phyloP scores from a whole-genome alignment of 2,329 filamentous ascomycete genomes.

The Emergomyces orientalis region DNA sequence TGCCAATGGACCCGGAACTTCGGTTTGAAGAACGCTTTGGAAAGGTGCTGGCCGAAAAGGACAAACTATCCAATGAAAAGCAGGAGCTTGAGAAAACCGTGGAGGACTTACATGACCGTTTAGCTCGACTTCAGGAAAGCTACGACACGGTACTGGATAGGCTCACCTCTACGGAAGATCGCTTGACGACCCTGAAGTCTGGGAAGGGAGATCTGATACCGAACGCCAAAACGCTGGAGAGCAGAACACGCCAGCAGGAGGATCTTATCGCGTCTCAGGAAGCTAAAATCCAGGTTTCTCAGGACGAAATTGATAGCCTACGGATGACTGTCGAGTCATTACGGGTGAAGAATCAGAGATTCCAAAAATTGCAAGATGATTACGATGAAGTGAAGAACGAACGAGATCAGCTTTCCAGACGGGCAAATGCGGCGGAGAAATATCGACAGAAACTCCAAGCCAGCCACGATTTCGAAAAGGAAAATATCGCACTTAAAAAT shows the following conservation, averaged over 20 bases:
- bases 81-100: slow-evolving; percentile 40
- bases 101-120: slow-evolving; percentile 48
- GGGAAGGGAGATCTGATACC: slow-evolving; percentile 41
- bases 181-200: slow-evolving; percentile 44
- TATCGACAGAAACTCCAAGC: slow-evolving; percentile 43
- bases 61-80: slow-evolving; percentile 47
- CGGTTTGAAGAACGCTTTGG: slow-evolving; percentile 42
- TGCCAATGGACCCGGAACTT: slow-evolving; percentile 36
- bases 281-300: slow-evolving; percentile 49
- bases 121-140: slow-evolving; percentile 49
- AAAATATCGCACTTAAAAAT: slow-evolving; percentile 38
- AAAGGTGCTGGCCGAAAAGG: slow-evolving; percentile 46
- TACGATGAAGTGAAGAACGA: slow-evolving; percentile 42
- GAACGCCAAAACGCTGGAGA: slow-evolving; percentile 36
- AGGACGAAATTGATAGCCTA: slow-evolving; percentile 37
- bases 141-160: slow-evolving; percentile 39
- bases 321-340: slow-evolving; percentile 38
- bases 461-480: slow-evolving; percentile 41
- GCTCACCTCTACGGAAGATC: slow-evolving; percentile 40
- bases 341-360: slow-evolving; percentile 37
- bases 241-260: slow-evolving; percentile 50
- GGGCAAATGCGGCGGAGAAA: slow-evolving; percentile 42
- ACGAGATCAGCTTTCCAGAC: slow-evolving; percentile 37
- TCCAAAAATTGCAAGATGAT: slow-evolving; percentile 41
- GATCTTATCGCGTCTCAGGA: slow-evolving; percentile 63